phyloP scores from a whole-genome alignment of 2,329 filamentous ascomycete species.

The Talaromyces sp. region DNA sequence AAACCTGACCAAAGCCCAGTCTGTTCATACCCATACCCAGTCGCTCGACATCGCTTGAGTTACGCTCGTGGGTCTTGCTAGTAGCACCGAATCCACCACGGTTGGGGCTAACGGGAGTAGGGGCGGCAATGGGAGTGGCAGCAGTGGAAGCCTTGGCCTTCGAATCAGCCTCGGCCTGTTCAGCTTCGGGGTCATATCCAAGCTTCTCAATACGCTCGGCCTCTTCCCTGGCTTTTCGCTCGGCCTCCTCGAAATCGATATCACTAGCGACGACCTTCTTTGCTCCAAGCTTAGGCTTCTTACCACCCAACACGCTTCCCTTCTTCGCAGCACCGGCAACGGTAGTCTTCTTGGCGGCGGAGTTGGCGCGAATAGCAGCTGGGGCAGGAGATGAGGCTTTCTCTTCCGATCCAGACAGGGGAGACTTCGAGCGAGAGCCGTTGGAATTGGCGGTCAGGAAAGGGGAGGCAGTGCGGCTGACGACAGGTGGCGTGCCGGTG shows the following conservation, averaged over 20 bases:
- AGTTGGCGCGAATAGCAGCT: constrained; percentile 70
- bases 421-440: constrained; percentile 79
- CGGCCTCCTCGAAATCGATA: constrained; percentile 94
- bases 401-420: constrained; percentile 64
- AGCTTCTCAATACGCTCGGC: constrained; percentile 93
- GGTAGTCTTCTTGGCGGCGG: constrained; percentile 77
- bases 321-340: constrained; percentile 71
- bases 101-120: constrained; percentile 73
- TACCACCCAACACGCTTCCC: constrained; percentile 80
- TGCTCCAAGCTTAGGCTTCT: constrained; percentile 85
- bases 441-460: constrained; percentile 78
- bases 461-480: constrained; percentile 82
- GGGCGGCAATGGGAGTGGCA: constrained; percentile 67
- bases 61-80: constrained; percentile 56
- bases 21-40: constrained; percentile 85
- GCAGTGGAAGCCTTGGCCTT: constrained; percentile 32
- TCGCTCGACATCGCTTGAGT: constrained; percentile 78
- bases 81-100: constrained; percentile 63
- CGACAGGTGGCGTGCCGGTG: constrained; percentile 79
- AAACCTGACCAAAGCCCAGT: constrained; percentile 82
- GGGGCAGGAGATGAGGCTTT: constrained; percentile 58
- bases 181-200: constrained; percentile 91
- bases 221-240: constrained; percentile 96
- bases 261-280: constrained; percentile 82
- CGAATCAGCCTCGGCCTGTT: constrained; percentile 56